A percentile compares a stretch with the other conserved stretches of the same genome.
These are phyloP conservation scores for Zygoascus ofunaensis DNA, from an alignment of 805 yeast species.

Conservation along the genomic window DNA sequence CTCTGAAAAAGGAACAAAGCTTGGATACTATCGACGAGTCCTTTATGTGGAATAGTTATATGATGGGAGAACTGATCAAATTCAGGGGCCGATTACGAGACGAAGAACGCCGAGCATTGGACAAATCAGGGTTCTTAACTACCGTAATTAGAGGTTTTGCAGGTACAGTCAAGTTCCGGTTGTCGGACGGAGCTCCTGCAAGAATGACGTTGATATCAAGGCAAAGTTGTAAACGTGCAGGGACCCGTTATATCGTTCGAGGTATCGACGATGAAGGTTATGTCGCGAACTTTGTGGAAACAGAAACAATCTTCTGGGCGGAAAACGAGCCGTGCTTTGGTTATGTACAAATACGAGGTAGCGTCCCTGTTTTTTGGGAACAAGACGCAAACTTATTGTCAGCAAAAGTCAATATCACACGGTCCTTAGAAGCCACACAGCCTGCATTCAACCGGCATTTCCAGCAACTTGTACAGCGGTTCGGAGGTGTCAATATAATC, in stretches of 20 bases:
- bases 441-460: constrained; percentile 84
- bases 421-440: constrained; percentile 87
- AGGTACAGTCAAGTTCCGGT: constrained; percentile 45
- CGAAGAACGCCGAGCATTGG: constrained; percentile 50
- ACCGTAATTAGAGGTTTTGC: constrained; percentile 96
- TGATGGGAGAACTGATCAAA: constrained; percentile 72
- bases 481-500: constrained; percentile 84
- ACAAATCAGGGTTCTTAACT: constrained; percentile 72
- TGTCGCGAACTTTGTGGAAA: constrained; percentile 93
- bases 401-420: constrained; percentile 80
- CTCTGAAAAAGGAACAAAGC: constrained; percentile 7
- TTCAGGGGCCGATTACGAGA: constrained; percentile 64
- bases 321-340: constrained; percentile 50
- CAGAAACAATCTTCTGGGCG: constrained; percentile 67
- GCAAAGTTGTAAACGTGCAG: constrained; percentile 96
- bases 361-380: constrained; percentile 96
- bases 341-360: constrained; percentile 86
- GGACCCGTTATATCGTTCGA: constrained; percentile 88
- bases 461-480: constrained; percentile 54
- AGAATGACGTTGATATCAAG: constrained; percentile 74
- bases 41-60: constrained; percentile 94
- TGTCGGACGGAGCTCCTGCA: constrained; percentile 32
- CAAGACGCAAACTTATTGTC: constrained; percentile 87
- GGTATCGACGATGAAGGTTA: constrained; percentile 94
- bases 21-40: constrained; percentile 57